These are phyloP conservation scores for Metschnikowia lachancei DNA, from an alignment of 805 yeast species.

Conservation along the genomic window DNA sequence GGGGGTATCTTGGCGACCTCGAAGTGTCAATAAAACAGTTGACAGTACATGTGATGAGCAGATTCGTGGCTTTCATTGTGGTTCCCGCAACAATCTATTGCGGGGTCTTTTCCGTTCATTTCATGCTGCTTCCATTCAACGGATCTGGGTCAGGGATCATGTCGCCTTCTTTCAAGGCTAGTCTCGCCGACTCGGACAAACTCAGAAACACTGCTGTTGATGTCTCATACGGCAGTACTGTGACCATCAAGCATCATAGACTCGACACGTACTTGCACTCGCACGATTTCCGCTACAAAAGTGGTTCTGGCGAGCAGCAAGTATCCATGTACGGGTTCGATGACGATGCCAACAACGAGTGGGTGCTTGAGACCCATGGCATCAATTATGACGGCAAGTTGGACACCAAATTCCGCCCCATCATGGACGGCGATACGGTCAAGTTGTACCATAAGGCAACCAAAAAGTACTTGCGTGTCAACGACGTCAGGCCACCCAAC, in stretches of 20 bases:
- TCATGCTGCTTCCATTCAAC: conserved; percentile 41
- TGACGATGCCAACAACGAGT: conserved; percentile 62
- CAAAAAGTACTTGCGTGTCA: conserved; percentile 65
- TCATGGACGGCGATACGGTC: conserved; percentile 56
- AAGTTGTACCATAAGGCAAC: conserved; percentile 71
- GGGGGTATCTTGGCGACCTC: conserved; percentile 72
- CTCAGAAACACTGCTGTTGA: conserved; percentile 51
- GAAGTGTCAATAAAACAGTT: conserved; percentile 39
- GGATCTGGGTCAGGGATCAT: conserved; percentile 64
- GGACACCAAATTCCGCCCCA: conserved; percentile 29
- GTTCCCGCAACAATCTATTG: conserved; percentile 62
- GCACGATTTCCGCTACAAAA: conserved; percentile 58
- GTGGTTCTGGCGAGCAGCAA: conserved; percentile 74
- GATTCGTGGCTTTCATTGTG: conserved; percentile 43
- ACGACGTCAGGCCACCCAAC: conserved; percentile 77
- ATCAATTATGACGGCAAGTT: conserved; percentile 41
- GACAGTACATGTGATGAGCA: conserved; percentile 38
- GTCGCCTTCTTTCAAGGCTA: conserved; percentile 65
- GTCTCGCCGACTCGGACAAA: conserved; percentile 44
- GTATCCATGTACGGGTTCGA: conserved; percentile 67
- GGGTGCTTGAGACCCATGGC: conserved; percentile 57
- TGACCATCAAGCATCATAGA: conserved; percentile 67
- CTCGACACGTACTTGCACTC: conserved; percentile 81
- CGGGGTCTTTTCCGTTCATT: conserved; percentile 56
- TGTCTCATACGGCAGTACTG: conserved; percentile 67